Conservation (phyloP, 139 green algal genomes). For the Pleodorina starrii region DNA sequence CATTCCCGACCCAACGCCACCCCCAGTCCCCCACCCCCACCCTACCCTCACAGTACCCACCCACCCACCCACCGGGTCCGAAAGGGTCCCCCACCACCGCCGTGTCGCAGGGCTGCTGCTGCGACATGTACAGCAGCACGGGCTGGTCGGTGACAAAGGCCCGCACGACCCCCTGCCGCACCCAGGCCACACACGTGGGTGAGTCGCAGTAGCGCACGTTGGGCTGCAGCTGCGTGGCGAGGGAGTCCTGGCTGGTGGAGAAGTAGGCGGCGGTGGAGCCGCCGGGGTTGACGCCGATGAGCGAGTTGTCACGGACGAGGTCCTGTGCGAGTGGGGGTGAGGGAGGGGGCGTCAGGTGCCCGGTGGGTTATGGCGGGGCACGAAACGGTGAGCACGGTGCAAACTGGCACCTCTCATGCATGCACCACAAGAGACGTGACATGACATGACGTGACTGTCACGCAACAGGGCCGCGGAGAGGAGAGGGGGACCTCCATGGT, state of each 20-base stretch:
- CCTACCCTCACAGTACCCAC: too few relatives aligned
- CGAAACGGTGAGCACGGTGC: too few relatives aligned
- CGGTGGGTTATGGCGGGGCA: too few relatives aligned
- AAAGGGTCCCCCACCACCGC: slow-evolving; percentile 35
- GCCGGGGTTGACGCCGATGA: slow-evolving; percentile 44
- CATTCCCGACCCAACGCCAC: too few relatives aligned
- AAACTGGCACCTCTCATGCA: too few relatives aligned
- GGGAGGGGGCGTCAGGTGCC: too few relatives aligned
- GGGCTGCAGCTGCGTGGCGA: slow-evolving; percentile 22
- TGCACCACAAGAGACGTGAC: too few relatives aligned
- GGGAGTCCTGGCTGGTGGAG: neutral
- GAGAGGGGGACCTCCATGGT: too few relatives aligned
- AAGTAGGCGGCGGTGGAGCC: slow-evolving; percentile 54
- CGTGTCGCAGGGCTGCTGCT: slow-evolving; percentile 22
- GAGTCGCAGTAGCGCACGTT: slow-evolving; percentile 14
- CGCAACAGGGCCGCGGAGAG: too few relatives aligned
- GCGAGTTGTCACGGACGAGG: neutral
- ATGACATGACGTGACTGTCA: too few relatives aligned
- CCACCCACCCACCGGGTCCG: slow-evolving; percentile 31
- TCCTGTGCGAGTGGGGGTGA: too few relatives aligned
- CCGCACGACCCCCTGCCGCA: neutral
- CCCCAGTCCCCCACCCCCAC: too few relatives aligned
- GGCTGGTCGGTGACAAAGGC: slow-evolving; percentile 46
- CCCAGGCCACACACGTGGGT: neutral
- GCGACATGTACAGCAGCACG: neutral